Base-by-base conservation (phyloP, 2,329 filamentous ascomycete genomes). In the Colletotrichum viniferum region DNA sequence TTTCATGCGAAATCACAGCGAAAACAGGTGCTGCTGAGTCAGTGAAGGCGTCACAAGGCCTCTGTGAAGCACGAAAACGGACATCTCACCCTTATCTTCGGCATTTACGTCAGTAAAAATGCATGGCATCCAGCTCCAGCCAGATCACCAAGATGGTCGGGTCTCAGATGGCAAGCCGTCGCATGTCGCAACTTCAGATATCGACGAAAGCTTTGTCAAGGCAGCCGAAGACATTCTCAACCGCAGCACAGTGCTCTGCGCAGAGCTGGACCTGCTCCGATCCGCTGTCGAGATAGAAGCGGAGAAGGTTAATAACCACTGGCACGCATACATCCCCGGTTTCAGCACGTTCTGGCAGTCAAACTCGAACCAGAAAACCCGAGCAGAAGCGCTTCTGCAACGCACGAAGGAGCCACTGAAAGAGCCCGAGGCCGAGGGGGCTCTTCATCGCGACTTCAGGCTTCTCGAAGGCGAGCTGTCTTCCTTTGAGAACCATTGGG, bases 301-400 rank as follows among this genome's bases (percentile, higher is more conserved):
- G 0, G 21, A 36, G 2, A 73, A 73, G 14, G 69, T 52, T 9
- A 75, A 75, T 1, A 73, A 73, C 7, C 73, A 75, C 26, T 75
- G 73, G 73, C 73, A 75, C 9, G 73, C 73, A 3, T 64, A 75
- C 14, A 69, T 75, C 14, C 73, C 73, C 5, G 73, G 73, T 1
- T 75, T 75, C 48, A 75, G 73, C 34, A 73, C 73, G 9, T 75
- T 75, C 18, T 68, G 63, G 63, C 73, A 75, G 28, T 32, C 63
- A 7, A 75, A 73, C 7, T 13, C 34, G 3, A 58, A 56, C 26
- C 73, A 73, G 26, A 71, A 63, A 12, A 32, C n/a, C 13, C 73
- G 73, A 3, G 69, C 69, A 18, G 26, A 63, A 21, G 32, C 69
- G 21, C 70, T 75, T 13, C 14, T 75, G 7, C 56, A 75, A 26